These are phyloP conservation scores for Mortierella sp. DNA, from an alignment of 371 early-diverging fungal genomes.

Conservation along the genomic window DNA sequence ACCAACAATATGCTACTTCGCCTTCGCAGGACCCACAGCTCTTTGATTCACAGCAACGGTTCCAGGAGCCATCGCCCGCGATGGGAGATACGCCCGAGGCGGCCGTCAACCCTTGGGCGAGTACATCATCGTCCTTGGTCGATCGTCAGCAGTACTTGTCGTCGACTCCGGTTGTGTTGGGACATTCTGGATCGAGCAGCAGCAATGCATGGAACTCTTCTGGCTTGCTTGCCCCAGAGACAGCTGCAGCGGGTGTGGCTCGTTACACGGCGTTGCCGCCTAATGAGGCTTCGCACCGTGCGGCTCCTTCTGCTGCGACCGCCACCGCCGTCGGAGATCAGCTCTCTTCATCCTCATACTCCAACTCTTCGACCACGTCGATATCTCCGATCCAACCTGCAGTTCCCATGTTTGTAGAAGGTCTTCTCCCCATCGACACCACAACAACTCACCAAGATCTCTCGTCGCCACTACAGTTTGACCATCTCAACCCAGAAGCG, in stretches of 20 bases:
- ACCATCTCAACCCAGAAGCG: constrained; percentile 60
- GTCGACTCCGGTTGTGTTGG: not conserved
- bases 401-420: not conserved
- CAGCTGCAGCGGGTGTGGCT: not conserved
- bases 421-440: not conserved
- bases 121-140: not conserved
- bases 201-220: not conserved
- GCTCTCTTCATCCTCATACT: not conserved
- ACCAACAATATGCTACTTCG: not conserved
- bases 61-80: not conserved
- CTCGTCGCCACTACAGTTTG: constrained; percentile 59
- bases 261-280: not conserved
- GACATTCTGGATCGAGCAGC: not conserved
- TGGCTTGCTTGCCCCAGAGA: not conserved
- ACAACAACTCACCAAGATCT: constrained; percentile 9
- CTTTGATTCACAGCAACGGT: not conserved
- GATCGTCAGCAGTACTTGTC: not conserved
- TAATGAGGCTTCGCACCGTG: not conserved
- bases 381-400: not conserved
- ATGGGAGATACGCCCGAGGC: not conserved
- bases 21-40: not conserved
- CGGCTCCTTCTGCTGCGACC: not conserved
- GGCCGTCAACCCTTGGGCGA: constrained; percentile 7
- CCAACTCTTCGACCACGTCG: not conserved
- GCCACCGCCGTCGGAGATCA: not conserved